These are phyloP conservation scores for Wallacemonas rigidus DNA, from an alignment of 208 protist genomes.

Conservation along the genomic window DNA sequence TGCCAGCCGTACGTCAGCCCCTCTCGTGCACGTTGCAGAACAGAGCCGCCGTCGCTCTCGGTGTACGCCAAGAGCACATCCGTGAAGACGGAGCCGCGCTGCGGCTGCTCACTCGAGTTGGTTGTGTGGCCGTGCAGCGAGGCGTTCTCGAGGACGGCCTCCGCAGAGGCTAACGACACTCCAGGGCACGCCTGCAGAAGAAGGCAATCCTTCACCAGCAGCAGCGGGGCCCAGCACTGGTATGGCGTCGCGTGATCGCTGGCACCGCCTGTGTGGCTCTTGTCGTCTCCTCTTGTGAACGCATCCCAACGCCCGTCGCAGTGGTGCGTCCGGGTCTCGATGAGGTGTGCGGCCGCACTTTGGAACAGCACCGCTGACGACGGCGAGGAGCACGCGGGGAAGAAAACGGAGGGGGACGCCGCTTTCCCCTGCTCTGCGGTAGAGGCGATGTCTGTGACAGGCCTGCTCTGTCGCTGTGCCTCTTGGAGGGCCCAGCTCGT, in stretches of 20 bases:
- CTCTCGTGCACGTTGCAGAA: not conserved
- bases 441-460: not conserved
- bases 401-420: not conserved
- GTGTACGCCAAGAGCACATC: not conserved
- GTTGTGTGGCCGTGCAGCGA: no score
- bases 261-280: no score
- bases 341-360: not conserved
- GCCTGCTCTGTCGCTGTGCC: not conserved
- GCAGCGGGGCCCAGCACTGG: slow-evolving; percentile 32
- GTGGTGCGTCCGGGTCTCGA: not conserved
- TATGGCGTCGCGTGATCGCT: not conserved
- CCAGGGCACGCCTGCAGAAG: slow-evolving; percentile 6
- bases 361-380: not conserved
- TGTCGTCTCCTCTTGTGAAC: no score
- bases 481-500: not conserved
- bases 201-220: slow-evolving; percentile 28
- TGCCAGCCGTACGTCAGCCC: slow-evolving; percentile 9
- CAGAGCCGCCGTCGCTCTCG: not conserved
- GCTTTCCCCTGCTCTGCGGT: not conserved
- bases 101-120: no score
- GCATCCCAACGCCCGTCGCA: not conserved
- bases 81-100: not conserved
- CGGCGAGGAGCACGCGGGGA: no score
- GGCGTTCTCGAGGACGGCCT: no score
- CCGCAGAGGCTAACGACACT: not conserved